Conservation (phyloP, 2,329 filamentous ascomycete genomes). For the Geosmithia flava region DNA sequence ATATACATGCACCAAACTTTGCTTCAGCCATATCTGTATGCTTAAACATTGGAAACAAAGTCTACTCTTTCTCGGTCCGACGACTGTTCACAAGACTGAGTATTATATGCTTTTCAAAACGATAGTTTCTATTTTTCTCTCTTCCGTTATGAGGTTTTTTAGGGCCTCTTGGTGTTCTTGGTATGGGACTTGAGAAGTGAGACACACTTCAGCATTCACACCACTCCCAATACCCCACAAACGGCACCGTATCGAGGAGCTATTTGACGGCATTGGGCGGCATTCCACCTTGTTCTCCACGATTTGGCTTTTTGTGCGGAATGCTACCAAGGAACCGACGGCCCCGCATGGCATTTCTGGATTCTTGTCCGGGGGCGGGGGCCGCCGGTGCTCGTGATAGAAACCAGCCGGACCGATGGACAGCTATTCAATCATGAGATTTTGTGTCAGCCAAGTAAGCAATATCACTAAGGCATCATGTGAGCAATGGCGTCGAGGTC, state of each 20-base stretch:
- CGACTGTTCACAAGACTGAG: not conserved
- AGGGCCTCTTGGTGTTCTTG: not conserved
- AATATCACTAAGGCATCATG: not conserved
- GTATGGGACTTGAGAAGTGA: not conserved
- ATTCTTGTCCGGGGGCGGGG: not conserved
- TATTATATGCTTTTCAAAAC: not conserved
- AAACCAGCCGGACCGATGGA: not conserved
- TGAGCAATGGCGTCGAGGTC: not conserved
- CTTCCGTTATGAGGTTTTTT: not conserved
- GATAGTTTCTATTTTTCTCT: not conserved
- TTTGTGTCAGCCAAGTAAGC: not conserved
- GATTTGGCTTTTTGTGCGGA: no score
- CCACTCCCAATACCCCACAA: not conserved
- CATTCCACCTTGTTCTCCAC: no score
- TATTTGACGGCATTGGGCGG: no score
- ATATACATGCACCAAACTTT: not conserved
- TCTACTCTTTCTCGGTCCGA: not conserved
- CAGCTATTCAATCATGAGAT: not conserved
- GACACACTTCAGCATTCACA: not conserved
- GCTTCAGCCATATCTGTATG: not conserved
- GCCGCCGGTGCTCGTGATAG: not conserved
- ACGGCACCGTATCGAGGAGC: no score
- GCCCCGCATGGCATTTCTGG: not conserved
- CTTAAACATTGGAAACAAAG: not conserved
- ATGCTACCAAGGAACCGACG: not conserved